A percentile compares a stretch with the other conserved stretches of the same genome.
phyloP scores from a whole-genome alignment of 441 rosid species.

The Erysimum cheiri region DNA sequence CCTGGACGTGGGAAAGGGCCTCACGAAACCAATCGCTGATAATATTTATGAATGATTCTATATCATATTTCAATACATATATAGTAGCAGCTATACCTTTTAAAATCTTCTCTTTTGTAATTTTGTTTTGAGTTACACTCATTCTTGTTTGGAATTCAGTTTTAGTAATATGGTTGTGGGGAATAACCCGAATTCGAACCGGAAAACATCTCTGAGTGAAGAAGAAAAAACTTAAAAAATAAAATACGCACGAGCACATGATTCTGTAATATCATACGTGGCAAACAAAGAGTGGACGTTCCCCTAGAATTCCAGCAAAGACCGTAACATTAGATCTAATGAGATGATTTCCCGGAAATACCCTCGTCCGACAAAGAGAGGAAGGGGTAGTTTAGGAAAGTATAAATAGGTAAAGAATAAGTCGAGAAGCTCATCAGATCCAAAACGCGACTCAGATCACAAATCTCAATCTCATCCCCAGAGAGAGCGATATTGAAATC shows the following conservation, averaged over 20 bases:
- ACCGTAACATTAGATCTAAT: constrained; percentile 18
- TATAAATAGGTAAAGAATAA: not conserved
- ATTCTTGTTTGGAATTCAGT: not conserved
- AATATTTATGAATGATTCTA: not conserved
- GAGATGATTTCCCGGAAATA: not conserved
- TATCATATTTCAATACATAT: not conserved
- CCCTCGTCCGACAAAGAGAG: constrained; percentile 6
- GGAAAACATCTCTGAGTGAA: no score
- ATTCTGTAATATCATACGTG: constrained; percentile 12
- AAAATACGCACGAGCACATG: not conserved
- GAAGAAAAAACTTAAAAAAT: not conserved
- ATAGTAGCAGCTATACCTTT: not conserved
- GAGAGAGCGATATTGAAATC: constrained; percentile 35
- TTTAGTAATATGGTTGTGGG: no score
- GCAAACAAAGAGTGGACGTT: constrained; percentile 23
- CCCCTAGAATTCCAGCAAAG: not conserved
- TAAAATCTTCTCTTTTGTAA: not conserved
- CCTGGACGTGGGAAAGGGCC: not conserved
- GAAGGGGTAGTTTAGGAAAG: constrained; percentile 28
- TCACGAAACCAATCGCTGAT: not conserved
- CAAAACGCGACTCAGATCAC: constrained; percentile 37
- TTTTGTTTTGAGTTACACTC: not conserved
- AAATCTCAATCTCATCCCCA: constrained; percentile 39
- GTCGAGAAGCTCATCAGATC: not conserved
- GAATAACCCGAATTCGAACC: no score